Evolutionary conservation across 176 grass and related monocot species (phyloP).

Genomic region (Chloris gayana): DNA sequence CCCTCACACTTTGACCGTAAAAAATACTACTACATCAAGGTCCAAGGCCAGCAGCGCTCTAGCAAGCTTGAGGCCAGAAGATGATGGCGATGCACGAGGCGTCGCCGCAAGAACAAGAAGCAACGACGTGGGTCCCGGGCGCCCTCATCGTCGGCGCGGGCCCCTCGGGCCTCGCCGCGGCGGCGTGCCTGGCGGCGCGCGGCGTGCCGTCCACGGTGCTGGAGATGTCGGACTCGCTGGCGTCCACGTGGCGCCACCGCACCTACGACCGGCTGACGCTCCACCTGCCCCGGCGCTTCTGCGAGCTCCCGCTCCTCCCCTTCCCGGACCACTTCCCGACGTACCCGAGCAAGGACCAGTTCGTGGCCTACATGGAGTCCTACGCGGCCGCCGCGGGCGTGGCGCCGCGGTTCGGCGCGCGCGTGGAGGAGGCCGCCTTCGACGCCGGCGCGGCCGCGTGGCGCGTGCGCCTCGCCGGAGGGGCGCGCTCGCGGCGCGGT

Average conservation of each 20-base stretch:
- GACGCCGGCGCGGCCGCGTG: constrained; percentile 50
- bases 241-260: constrained; percentile 82
- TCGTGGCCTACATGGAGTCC: constrained; percentile 78
- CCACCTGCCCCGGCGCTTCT: constrained; percentile 93
- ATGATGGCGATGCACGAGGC: neutral
- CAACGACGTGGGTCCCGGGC: constrained; percentile 50
- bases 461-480: constrained; percentile 50
- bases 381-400: constrained; percentile 65
- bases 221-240: constrained; percentile 81
- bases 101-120: neutral
- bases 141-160: constrained; percentile 84
- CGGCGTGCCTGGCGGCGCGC: constrained; percentile 71
- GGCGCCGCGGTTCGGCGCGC: constrained; percentile 60
- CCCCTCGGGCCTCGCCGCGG: constrained; percentile 79
- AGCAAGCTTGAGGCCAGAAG: neutral
- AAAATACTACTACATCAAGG: constrained; percentile 12
- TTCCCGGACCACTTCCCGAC: constrained; percentile 71
- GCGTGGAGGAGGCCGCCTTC: constrained; percentile 63
- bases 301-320: constrained; percentile 79
- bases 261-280: constrained; percentile 93
- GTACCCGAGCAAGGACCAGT: constrained; percentile 89
- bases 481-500: constrained; percentile 52
- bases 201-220: constrained; percentile 77
- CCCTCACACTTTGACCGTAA: constrained; percentile 29
- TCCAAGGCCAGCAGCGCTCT: neutral